phyloP scores from a whole-genome alignment of 1,284 basidiomycete genomes.

The Sporisorium sorghi region DNA sequence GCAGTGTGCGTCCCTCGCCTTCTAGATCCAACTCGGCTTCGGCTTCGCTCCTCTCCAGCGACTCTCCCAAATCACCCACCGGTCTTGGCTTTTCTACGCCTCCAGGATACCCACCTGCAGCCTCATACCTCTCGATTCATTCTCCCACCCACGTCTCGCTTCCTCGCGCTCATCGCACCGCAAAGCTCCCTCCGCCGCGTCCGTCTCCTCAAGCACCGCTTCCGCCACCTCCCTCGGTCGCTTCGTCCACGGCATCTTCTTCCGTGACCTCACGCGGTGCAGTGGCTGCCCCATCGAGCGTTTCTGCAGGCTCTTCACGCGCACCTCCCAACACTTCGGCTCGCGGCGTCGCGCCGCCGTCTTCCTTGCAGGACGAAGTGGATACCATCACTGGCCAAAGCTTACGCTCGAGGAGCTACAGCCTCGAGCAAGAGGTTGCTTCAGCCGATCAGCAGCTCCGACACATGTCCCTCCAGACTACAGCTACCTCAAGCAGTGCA shows the following conservation, averaged over 20 bases:
- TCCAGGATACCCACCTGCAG: slow-evolving; percentile 19
- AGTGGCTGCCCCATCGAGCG: background rate
- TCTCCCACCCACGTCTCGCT: slow-evolving; percentile 24
- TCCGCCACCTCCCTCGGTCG: slow-evolving; percentile 43
- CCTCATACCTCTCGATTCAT: slow-evolving; percentile 34
- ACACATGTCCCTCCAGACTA: background rate
- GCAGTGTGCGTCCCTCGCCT: slow-evolving; percentile 23
- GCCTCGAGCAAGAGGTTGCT: slow-evolving; percentile 30
- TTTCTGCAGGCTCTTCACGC: background rate
- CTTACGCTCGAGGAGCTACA: slow-evolving; percentile 32
- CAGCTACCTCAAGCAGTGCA: background rate
- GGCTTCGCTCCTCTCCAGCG: slow-evolving; percentile 16
- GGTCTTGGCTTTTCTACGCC: slow-evolving; percentile 31
- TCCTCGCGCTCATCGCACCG: slow-evolving; percentile 16
- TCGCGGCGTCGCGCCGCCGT: slow-evolving; percentile 3
- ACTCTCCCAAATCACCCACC: slow-evolving; percentile 39
- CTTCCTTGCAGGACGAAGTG: slow-evolving; percentile 11
- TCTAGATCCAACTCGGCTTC: slow-evolving; percentile 34
- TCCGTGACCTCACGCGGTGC: slow-evolving; percentile 8
- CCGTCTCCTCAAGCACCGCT: slow-evolving; percentile 46
- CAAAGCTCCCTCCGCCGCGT: slow-evolving; percentile 43
- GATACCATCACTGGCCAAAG: slow-evolving; percentile 11
- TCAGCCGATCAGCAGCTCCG: slow-evolving; percentile 18
- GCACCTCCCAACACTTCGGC: slow-evolving; percentile 11
- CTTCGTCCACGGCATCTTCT: slow-evolving; percentile 16